Percentiles rank a stretch among this genome's conserved stretches.
These are phyloP conservation scores for Incumbomyces delicatus DNA, from an alignment of 2,329 filamentous ascomycete genomes.

Conservation along the genomic window DNA sequence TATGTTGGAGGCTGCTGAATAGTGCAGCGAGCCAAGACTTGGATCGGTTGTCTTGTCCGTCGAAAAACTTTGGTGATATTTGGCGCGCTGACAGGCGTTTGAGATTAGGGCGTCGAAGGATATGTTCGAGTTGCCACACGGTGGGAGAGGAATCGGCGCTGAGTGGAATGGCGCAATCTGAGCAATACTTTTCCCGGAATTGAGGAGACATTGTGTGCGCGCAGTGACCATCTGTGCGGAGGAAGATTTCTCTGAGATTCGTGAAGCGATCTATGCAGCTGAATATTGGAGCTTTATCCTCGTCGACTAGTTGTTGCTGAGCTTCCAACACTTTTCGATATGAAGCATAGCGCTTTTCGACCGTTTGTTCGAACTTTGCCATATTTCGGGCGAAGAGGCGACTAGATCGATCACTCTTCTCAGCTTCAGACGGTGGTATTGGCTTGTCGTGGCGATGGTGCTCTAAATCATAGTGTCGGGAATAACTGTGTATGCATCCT, in stretches of 20 bases:
- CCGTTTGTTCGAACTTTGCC: conserved; percentile 14
- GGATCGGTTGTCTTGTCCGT: conserved; percentile 9
- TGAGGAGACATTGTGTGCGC: conserved; percentile 16
- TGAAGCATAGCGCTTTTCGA: conserved; percentile 13
- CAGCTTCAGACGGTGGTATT: conserved; percentile 7
- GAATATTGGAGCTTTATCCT: conserved; percentile 4
- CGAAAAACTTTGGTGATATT: conserved; percentile 18
- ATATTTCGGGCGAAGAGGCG: conserved; percentile 19
- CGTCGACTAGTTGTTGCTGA: conserved; percentile 15
- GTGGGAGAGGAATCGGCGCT: conserved; percentile 14
- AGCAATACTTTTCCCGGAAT: conserved; percentile 16
- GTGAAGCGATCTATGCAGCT: conserved; percentile 13
- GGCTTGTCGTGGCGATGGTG: conserved; percentile 13
- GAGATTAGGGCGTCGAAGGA: conserved; percentile 11
- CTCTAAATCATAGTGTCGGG: conserved; percentile 14
- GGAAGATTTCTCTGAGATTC: conserved; percentile 13
- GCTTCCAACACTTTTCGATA: conserved; percentile 13
- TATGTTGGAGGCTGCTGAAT: conserved; percentile 13
- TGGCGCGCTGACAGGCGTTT: conserved; percentile 11
- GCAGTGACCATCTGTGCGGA: conserved; percentile 17
- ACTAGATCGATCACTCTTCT: conserved; percentile 10
- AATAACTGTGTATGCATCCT: conserved; percentile 18
- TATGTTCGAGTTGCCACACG: conserved; percentile 16
- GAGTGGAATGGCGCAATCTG: conserved; percentile 16
- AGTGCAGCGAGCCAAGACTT: conserved; percentile 8